phyloP scores from a whole-genome alignment of 331 rosid genomes.

The Erythrophleum ivorense region DNA sequence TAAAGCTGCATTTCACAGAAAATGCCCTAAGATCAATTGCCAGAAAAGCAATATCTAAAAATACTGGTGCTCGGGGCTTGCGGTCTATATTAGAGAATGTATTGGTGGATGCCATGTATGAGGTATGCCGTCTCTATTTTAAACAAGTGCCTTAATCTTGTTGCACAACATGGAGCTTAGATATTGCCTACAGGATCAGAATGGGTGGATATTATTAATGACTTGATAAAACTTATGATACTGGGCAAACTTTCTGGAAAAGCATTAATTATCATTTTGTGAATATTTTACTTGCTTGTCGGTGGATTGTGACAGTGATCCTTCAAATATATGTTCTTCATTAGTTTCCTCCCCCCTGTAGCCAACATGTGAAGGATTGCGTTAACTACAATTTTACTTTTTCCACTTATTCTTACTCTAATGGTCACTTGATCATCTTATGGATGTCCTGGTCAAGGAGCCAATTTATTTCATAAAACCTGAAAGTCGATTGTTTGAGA shows the following conservation, averaged over 20 bases:
- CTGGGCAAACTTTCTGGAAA: background rate
- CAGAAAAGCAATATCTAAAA: slow-evolving; percentile 79
- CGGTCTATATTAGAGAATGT: slow-evolving; percentile 78
- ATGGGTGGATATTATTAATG: background rate
- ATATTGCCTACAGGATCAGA: background rate
- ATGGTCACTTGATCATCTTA: background rate
- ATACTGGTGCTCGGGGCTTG: slow-evolving; percentile 91
- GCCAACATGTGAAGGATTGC: too few relatives aligned
- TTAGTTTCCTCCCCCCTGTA: too few relatives aligned
- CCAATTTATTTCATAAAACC: background rate
- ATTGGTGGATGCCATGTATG: slow-evolving; percentile 94
- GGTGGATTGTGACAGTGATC: too few relatives aligned
- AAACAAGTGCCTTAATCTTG: slow-evolving; percentile 12
- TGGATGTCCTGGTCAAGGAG: background rate
- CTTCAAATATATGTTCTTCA: too few relatives aligned
- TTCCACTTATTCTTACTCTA: too few relatives aligned
- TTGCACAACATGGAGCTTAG: slow-evolving; percentile 6
- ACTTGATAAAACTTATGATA: background rate
- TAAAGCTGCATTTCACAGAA: slow-evolving; percentile 74
- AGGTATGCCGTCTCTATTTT: slow-evolving; percentile 57
- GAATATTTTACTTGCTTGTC: too few relatives aligned
- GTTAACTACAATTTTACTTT: too few relatives aligned
- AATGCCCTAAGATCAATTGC: slow-evolving; percentile 74
- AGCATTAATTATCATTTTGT: background rate
- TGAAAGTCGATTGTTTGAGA: background rate